These are phyloP conservation scores for Chrysoporthe puriensis DNA, from an alignment of 2,329 filamentous ascomycete genomes.

Conservation along the genomic window DNA sequence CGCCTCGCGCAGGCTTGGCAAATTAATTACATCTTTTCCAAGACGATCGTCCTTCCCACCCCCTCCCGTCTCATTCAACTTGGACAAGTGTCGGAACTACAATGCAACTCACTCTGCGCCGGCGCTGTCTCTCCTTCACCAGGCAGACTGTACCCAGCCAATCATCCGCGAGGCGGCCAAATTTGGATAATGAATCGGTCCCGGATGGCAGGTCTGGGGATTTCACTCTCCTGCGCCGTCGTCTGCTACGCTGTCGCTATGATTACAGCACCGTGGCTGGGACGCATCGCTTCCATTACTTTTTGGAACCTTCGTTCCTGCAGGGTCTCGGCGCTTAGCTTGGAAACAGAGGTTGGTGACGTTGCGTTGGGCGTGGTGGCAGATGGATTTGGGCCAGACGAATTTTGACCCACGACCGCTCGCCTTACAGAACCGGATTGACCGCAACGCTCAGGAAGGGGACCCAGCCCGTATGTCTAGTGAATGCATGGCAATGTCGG, in stretches of 20 bases:
- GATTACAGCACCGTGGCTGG: not conserved
- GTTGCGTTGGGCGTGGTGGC: not conserved
- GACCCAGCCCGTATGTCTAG: not conserved
- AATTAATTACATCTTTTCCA: not conserved
- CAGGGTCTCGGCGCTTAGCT: not conserved
- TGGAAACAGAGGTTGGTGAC: not conserved
- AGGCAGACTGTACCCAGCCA: not conserved
- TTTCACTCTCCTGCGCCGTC: not conserved
- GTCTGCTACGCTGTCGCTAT: not conserved
- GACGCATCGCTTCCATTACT: not conserved
- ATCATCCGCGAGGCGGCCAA: not conserved
- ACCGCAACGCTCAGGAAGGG: not conserved
- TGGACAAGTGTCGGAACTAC: slow-evolving; percentile 3
- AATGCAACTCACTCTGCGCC: not conserved
- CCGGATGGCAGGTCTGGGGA: too few relatives aligned
- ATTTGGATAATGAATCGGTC: slow-evolving; percentile 1
- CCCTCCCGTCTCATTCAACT: not conserved
- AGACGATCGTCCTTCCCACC: not conserved
- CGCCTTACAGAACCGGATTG: not conserved
- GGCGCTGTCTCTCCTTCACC: not conserved
- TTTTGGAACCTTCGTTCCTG: not conserved
- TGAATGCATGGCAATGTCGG: not conserved
- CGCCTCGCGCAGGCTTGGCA: not conserved
- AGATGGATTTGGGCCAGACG: not conserved
- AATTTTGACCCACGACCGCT: not conserved